Conservation (phyloP, 805 yeast species). For the Zygoascus ofunaensis region DNA sequence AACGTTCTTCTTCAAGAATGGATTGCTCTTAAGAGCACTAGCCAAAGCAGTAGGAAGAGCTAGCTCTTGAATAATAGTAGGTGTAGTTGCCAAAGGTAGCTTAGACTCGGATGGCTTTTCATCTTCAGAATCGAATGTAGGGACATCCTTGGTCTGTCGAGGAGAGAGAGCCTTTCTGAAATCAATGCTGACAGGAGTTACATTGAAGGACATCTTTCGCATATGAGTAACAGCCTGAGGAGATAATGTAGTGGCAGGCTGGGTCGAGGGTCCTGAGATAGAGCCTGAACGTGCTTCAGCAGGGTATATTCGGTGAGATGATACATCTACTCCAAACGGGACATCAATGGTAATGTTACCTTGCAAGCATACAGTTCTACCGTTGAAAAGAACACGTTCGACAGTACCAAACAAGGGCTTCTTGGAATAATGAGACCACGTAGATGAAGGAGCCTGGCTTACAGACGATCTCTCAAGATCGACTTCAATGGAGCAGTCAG, state of each 20-base stretch:
- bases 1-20: constrained; percentile 82
- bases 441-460: constrained; percentile 31
- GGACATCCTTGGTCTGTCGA: constrained; percentile 3
- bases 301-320: constrained; percentile 23
- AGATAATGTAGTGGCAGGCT: background rate
- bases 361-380: constrained; percentile 75
- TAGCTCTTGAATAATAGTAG: constrained; percentile 7
- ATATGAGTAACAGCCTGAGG: background rate
- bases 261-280: constrained; percentile 27
- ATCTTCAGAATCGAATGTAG: constrained; percentile 4
- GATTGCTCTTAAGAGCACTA: constrained; percentile 75
- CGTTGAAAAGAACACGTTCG: constrained; percentile 75
- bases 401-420: constrained; percentile 63
- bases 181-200: constrained; percentile 22
- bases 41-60: constrained; percentile 59
- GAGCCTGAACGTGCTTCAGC: background rate
- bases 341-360: constrained; percentile 56
- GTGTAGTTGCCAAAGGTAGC: background rate
- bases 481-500: constrained; percentile 65
- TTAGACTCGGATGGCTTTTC: background rate
- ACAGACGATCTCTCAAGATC: constrained; percentile 62
- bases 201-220: constrained; percentile 16
- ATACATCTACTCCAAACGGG: constrained; percentile 54
- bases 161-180: constrained; percentile 5
- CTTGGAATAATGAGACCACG: constrained; percentile 49